These are phyloP conservation scores for Xylariaceae sp. DNA, from an alignment of 2,329 filamentous ascomycete genomes.

Conservation along the genomic window DNA sequence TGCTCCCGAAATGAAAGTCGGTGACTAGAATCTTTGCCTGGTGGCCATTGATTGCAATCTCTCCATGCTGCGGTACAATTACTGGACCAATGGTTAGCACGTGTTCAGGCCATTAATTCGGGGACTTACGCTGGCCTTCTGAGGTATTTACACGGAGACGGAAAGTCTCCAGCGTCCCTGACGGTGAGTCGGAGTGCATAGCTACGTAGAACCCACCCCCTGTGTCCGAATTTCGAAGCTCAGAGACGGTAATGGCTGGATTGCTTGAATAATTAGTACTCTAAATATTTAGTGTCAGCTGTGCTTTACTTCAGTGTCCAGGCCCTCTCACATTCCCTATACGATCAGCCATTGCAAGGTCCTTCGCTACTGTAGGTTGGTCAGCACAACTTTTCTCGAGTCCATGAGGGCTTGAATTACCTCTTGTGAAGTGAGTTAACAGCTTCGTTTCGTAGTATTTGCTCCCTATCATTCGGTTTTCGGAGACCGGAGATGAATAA, in stretches of 20 bases:
- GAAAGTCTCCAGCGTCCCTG: conserved; percentile 57
- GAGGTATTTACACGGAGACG: conserved; percentile 62
- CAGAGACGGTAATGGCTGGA: conserved; percentile 56
- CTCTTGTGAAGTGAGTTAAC: conserved; percentile 62
- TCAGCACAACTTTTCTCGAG: background rate
- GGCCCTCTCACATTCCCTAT: conserved; percentile 41
- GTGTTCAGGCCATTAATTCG: background rate
- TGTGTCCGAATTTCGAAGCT: conserved; percentile 64
- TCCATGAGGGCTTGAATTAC: background rate
- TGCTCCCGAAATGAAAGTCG: conserved; percentile 60
- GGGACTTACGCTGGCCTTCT: conserved; percentile 47
- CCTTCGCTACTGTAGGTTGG: conserved; percentile 51
- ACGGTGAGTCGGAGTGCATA: conserved; percentile 59
- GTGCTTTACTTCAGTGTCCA: background rate
- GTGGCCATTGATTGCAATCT: conserved; percentile 62
- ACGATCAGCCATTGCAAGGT: conserved; percentile 61
- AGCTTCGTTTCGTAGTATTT: conserved; percentile 70
- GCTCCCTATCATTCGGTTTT: conserved; percentile 60
- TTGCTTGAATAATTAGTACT: conserved; percentile 59
- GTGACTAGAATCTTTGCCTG: conserved; percentile 67
- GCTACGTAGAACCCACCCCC: conserved; percentile 65
- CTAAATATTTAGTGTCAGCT: conserved; percentile 39
- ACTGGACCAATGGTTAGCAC: conserved; percentile 36
- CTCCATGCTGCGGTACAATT: conserved; percentile 57
- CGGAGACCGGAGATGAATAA: conserved; percentile 66